These are phyloP conservation scores for Hymenoscyphus fructigenus DNA, from an alignment of 2,329 filamentous ascomycete genomes.

Conservation along the genomic window DNA sequence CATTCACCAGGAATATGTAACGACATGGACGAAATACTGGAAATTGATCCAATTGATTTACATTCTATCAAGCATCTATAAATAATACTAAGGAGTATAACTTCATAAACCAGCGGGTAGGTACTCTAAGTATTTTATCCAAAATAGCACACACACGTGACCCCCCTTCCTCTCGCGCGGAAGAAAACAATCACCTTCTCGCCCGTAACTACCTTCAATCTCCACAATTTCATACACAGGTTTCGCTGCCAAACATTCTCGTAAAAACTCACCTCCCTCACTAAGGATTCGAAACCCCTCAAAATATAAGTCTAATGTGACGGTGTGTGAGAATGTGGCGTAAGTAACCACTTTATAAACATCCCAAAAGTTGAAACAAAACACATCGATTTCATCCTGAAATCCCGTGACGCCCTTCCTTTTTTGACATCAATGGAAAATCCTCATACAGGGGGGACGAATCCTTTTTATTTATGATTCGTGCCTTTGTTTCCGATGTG, in stretches of 20 bases:
- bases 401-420: background rate
- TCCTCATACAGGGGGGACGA: background rate
- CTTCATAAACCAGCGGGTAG: no score
- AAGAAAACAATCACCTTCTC: no score
- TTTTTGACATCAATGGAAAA: background rate
- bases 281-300: background rate
- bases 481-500: background rate
- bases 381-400: background rate
- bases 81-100: no score
- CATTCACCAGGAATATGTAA: no score
- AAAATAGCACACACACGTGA: no score
- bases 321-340: background rate
- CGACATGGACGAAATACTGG: no score
- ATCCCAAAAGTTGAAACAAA: background rate
- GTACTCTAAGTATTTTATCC: no score
- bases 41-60: no score
- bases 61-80: no score
- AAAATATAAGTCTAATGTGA: background rate
- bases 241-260: background rate
- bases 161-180: no score
- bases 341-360: background rate
- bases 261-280: background rate
- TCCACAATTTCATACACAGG: no score
- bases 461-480: background rate
- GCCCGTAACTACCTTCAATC: no score